phyloP scores from a whole-genome alignment of 495 filamentous ascomycete species.

The Penicillium parvum region DNA sequence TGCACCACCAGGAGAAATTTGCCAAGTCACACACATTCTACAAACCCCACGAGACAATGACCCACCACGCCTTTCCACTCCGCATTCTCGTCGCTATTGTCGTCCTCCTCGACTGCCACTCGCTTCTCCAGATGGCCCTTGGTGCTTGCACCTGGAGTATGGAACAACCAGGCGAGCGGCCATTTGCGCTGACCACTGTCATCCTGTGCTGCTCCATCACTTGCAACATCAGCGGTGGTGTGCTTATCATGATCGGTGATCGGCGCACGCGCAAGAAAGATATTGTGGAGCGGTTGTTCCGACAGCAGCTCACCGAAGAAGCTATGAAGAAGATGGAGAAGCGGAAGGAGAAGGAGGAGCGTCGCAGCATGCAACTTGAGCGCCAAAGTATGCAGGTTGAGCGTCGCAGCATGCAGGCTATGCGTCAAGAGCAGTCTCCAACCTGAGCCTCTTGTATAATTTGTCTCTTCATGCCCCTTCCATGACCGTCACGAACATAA shows the following conservation, averaged over 20 bases:
- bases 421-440: slow-evolving; percentile 6
- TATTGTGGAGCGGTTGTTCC: slow-evolving; percentile 65
- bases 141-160: slow-evolving; percentile 73
- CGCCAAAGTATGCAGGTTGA: slow-evolving; percentile 6
- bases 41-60: slow-evolving; percentile 77
- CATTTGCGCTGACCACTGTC: slow-evolving; percentile 67
- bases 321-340: slow-evolving; percentile 69
- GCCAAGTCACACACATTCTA: slow-evolving; percentile 77
- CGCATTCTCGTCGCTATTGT: slow-evolving; percentile 66
- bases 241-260: slow-evolving; percentile 70
- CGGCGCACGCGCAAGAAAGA: slow-evolving; percentile 74
- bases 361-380: slow-evolving; percentile 24
- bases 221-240: slow-evolving; percentile 65
- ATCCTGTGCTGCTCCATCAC: slow-evolving; percentile 73
- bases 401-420: slow-evolving; percentile 8
- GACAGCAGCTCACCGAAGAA: slow-evolving; percentile 67
- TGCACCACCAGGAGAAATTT: slow-evolving; percentile 71
- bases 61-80: slow-evolving; percentile 73
- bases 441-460: slow-evolving; percentile 5
- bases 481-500: slow-evolving; percentile 16
- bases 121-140: slow-evolving; percentile 67
- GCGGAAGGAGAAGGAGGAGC: slow-evolving; percentile 51
- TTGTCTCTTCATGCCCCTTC: slow-evolving; percentile 1
- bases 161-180: slow-evolving; percentile 51
- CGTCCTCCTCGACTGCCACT: slow-evolving; percentile 70